A percentile compares a stretch with the other conserved stretches of the same genome.
phyloP scores from a whole-genome alignment of 2,329 filamentous ascomycete genomes.

The Ceratocystis diversiconidia region DNA sequence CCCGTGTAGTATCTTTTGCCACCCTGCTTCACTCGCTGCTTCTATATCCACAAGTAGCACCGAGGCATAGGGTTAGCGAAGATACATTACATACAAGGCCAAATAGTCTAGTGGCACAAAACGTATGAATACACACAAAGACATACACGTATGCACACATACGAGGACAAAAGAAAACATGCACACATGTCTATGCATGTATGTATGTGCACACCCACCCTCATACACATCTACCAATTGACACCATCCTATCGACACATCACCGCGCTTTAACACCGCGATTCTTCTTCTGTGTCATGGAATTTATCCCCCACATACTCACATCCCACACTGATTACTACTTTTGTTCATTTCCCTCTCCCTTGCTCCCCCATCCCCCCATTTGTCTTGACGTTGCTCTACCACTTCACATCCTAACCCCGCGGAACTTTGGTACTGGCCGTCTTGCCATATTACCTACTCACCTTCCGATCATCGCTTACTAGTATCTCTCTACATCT shows the following conservation, averaged over 20 bases:
- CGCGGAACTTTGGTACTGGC: background rate
- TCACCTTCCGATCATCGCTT: background rate
- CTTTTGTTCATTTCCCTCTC: background rate
- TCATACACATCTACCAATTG: background rate
- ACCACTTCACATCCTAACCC: background rate
- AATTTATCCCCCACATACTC: background rate
- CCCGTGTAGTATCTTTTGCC: background rate
- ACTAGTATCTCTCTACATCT: background rate
- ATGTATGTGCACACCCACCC: background rate
- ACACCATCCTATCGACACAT: background rate
- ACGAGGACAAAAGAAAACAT: background rate
- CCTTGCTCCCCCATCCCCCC: background rate
- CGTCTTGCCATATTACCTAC: background rate
- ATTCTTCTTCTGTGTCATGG: constrained; percentile 2
- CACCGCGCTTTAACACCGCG: background rate
- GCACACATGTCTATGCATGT: background rate
- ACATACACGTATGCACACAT: background rate
- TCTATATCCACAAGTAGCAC: background rate
- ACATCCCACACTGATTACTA: background rate
- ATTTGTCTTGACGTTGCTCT: background rate
- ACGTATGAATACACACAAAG: background rate
- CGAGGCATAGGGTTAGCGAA: background rate
- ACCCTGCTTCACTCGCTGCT: background rate
- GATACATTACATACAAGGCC: background rate
- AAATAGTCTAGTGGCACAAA: background rate